A percentile compares a stretch with the other conserved stretches of the same genome.
Conservation (phyloP, 2,329 filamentous ascomycete genomes). For the Triangularia setosa region DNA sequence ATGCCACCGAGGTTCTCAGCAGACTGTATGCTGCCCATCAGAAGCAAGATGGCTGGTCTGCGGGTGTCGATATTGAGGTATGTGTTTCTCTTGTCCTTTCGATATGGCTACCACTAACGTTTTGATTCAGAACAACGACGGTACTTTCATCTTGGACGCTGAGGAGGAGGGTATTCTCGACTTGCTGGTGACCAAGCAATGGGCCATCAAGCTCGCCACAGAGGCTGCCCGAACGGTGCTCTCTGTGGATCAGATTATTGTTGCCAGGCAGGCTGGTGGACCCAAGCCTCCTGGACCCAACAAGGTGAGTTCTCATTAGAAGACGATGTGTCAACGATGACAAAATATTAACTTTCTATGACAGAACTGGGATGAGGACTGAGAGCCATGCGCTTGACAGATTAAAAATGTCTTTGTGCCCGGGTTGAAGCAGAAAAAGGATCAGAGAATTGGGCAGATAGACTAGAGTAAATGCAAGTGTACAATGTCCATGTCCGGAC, state of each 20-base stretch:
- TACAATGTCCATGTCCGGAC: background rate
- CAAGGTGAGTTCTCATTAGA: conserved; percentile 48
- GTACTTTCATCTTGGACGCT: conserved; percentile 78
- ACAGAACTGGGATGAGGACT: conserved; percentile 63
- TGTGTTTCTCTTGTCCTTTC: conserved; percentile 19
- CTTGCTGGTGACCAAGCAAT: conserved; percentile 85
- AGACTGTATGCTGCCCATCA: conserved; percentile 90
- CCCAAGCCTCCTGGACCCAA: conserved; percentile 96
- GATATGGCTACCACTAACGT: conserved; percentile 18
- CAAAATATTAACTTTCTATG: conserved; percentile 28
- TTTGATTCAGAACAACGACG: conserved; percentile 61
- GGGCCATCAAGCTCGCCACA: conserved; percentile 95
- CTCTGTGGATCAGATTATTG: conserved; percentile 98
- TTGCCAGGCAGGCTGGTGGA: conserved; percentile 92
- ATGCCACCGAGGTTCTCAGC: conserved; percentile 94
- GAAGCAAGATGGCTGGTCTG: conserved; percentile 80
- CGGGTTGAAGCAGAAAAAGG: background rate
- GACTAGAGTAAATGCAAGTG: background rate
- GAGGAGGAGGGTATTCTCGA: conserved; percentile 88
- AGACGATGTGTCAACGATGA: background rate
- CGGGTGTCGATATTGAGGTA: conserved; percentile 90
- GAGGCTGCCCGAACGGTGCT: conserved; percentile 91
- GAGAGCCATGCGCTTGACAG: conserved; percentile 25
- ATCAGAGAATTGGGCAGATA: background rate
- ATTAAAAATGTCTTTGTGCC: background rate